Conservation (phyloP, 2,329 filamentous ascomycete genomes). For the Aureobasidium subglaciale region DNA sequence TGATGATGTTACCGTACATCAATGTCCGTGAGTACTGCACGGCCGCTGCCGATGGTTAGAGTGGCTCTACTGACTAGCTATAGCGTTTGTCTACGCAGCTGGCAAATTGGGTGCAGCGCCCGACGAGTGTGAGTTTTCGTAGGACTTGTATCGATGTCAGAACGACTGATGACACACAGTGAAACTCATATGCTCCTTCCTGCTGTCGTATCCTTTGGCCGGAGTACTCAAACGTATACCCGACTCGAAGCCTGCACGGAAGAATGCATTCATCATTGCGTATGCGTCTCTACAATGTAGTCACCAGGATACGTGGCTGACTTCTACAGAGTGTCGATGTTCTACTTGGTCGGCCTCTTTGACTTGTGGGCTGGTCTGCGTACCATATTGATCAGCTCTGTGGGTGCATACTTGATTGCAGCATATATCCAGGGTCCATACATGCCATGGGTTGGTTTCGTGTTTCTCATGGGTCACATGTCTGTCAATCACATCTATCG, state of each 20-base stretch:
- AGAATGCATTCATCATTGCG: slow-evolving; percentile 82
- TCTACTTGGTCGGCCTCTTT: slow-evolving; percentile 90
- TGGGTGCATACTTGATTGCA: slow-evolving; percentile 75
- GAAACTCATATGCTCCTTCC: slow-evolving; percentile 84
- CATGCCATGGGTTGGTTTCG: slow-evolving; percentile 96
- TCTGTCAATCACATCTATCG: slow-evolving; percentile 81
- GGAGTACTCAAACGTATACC: slow-evolving; percentile 83
- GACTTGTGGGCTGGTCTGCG: slow-evolving; percentile 80
- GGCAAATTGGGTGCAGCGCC: slow-evolving; percentile 53
- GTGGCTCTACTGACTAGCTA: slow-evolving; percentile 16
- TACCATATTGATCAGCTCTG: slow-evolving; percentile 72
- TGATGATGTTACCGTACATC: slow-evolving; percentile 56
- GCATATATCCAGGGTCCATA: slow-evolving; percentile 76
- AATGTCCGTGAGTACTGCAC: slow-evolving; percentile 47
- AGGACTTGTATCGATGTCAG: background rate
- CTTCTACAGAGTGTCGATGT: slow-evolving; percentile 61
- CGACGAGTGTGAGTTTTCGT: slow-evolving; percentile 51
- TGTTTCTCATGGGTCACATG: slow-evolving; percentile 94
- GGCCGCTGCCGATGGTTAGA: background rate
- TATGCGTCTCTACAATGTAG: slow-evolving; percentile 33
- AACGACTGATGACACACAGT: slow-evolving; percentile 49
- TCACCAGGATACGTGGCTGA: slow-evolving; percentile 16
- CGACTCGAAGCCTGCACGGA: slow-evolving; percentile 71
- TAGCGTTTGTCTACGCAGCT: slow-evolving; percentile 56
- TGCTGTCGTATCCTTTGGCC: slow-evolving; percentile 87